Conservation (phyloP, 768 basidiomycete species). For the Flagelloscypha sp. region DNA sequence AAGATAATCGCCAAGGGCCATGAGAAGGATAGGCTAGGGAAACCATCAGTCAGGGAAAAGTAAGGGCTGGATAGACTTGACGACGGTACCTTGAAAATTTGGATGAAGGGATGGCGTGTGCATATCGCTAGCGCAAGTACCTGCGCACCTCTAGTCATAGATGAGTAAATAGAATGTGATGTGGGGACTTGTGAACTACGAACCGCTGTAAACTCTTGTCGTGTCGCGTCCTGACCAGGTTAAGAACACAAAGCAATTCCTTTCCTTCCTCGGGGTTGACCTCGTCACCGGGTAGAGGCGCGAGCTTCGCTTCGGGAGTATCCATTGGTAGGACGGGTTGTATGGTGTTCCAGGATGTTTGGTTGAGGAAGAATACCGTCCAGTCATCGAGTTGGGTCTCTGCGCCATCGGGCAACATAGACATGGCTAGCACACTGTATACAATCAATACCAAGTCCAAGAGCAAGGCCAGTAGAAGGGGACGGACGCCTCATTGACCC, state of each 20-base stretch:
- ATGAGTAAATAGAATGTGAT: conserved; percentile 2
- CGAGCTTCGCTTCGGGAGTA: conserved; percentile 26
- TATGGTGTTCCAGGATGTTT: conserved; percentile 82
- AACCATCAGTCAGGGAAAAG: conserved; percentile 8
- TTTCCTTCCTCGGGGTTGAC: conserved; percentile 20
- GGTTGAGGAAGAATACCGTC: conserved; percentile 98
- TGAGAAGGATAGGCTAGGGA: conserved; percentile 79
- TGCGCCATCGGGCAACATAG: conserved; percentile 98
- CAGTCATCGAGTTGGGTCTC: conserved; percentile 93
- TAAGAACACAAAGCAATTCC: conserved; percentile 79
- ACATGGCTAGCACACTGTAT: conserved; percentile 82
- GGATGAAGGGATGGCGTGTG: conserved; percentile 88
- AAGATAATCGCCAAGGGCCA: conserved; percentile 95
- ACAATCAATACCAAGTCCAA: conserved; percentile 10
- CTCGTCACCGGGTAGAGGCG: conserved; percentile 15
- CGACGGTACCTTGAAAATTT: conserved; percentile 95
- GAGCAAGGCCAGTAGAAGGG: conserved; percentile 2
- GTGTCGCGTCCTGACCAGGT: conserved; percentile 85
- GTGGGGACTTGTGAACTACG: conserved; percentile 12
- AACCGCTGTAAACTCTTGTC: conserved; percentile 77
- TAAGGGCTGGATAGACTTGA: too few relatives aligned
- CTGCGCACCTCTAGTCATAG: conserved; percentile 65
- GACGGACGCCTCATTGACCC: conserved; percentile 86
- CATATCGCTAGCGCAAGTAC: conserved; percentile 94
- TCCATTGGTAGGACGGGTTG: conserved; percentile 73